Evolutionary conservation across 2,329 filamentous ascomycete genomes (phyloP), one percentile per base, ranked within the genome.

Genomic region (Stylonectria norvegica): DNA sequence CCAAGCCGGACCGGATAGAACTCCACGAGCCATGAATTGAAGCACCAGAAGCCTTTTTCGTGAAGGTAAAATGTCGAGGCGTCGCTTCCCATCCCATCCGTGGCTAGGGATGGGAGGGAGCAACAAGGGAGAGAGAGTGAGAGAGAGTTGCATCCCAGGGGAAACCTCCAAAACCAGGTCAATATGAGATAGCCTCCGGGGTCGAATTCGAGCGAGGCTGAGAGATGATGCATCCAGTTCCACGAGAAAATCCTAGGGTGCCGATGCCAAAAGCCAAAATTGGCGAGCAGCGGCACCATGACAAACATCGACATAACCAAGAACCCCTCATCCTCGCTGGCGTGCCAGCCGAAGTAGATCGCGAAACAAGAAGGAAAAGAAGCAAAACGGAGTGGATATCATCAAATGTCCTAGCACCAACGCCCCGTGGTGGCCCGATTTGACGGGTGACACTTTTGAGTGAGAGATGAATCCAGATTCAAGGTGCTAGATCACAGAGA

Each of bases 351-450:
- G 22, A 25, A 25, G 7, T 25, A 25, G 7, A 25, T 7, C 7
- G 8, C 7, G 25, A 39, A 29, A 31, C 22, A 30, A 43, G 36
- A 40, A 36, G 36, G 35, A 32, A 34, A 33, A 36, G 45, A 31
- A 48, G 40, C 36, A 40, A 41, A 49, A 50, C 38, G 46, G 52
- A 49, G 34, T 50, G 55, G 57, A 61, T 59, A 61, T 60, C 55
- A 60, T 58, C 56, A 59, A 58, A 56, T 51, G 46, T 51, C 57
- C 54, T 54, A 52, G 46, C 48, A 54, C 49, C 53, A 56, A 57
- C 54, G 50, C 54, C 54, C 40, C 43, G 39, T 42, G 44, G 40
- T 44, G 47, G 47, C 12, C 22, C 7, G 22, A 43, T 20, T 44
- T 45, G 40, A 30, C 48, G 27, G 18, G n/a, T 18, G 22, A 43